Percentiles rank a stretch among this genome's conserved stretches.
phyloP scores from a whole-genome alignment of 768 basidiomycete genomes.

The Neoboletus subvelutipes region DNA sequence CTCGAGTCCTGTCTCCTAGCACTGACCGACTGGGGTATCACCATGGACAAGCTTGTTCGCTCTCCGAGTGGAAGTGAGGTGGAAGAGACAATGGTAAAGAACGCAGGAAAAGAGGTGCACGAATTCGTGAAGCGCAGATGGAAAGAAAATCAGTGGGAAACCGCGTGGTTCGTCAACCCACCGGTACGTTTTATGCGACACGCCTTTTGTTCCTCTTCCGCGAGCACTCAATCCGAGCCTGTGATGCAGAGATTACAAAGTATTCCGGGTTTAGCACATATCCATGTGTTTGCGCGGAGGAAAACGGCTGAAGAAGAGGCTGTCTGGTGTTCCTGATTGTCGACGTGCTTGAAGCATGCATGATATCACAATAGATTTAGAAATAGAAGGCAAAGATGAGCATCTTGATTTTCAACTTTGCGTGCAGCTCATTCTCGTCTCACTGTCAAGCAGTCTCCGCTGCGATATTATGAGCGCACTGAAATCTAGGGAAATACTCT shows the following conservation, averaged over 20 bases:
- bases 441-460: background rate
- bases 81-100: conserved; percentile 50
- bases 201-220: background rate
- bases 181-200: conserved; percentile 49
- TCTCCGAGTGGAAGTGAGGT: conserved; percentile 50
- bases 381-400: conserved; percentile 7
- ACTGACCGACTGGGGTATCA: conserved; percentile 69
- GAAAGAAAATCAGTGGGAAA: conserved; percentile 79
- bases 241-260: conserved; percentile 70
- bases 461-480: background rate
- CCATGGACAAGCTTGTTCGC: conserved; percentile 56
- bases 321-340: conserved; percentile 14
- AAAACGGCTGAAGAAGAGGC: conserved; percentile 36
- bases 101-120: conserved; percentile 58
- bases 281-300: conserved; percentile 80
- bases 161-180: conserved; percentile 90
- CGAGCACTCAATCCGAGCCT: background rate
- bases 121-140: conserved; percentile 65
- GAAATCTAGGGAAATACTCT: background rate
- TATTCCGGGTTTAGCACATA: conserved; percentile 75
- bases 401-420: background rate
- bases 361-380: conserved; percentile 1
- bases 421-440: background rate
- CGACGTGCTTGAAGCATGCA: background rate
- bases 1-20: conserved; percentile 59